Conservation (phyloP, 1,284 basidiomycete genomes). For the Tausonia pullulans region DNA sequence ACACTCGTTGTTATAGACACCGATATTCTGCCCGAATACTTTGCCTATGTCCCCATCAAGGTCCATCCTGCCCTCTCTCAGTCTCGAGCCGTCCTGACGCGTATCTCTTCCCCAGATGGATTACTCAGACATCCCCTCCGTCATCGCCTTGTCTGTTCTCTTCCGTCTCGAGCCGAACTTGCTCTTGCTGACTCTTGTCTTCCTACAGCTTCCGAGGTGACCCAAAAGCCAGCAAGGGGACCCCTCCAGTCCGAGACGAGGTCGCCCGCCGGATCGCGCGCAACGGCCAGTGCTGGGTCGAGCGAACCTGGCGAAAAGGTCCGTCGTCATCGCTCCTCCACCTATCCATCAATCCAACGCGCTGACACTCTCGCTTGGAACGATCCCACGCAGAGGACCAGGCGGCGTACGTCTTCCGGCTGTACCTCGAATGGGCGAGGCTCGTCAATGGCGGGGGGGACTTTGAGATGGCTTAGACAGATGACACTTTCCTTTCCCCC, state of each 20-base stretch:
- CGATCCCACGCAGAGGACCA: constrained; percentile 34
- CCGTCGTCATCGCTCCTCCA: background rate
- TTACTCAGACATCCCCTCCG: constrained; percentile 35
- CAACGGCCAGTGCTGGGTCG: constrained; percentile 37
- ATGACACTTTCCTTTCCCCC: too few relatives aligned
- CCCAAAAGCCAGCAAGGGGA: constrained; percentile 22
- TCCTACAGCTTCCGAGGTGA: constrained; percentile 32
- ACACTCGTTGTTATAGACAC: constrained; percentile 20
- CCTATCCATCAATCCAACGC: background rate
- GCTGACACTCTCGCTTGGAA: constrained; percentile 7
- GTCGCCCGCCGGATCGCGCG: constrained; percentile 35
- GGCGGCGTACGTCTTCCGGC: constrained; percentile 36
- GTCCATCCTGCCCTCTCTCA: background rate
- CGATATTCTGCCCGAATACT: constrained; percentile 34
- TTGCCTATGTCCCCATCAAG: constrained; percentile 35
- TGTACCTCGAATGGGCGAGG: constrained; percentile 41
- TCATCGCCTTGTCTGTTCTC: constrained; percentile 32
- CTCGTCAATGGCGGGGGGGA: constrained; percentile 32
- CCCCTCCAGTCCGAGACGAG: constrained; percentile 32
- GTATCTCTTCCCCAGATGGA: constrained; percentile 23
- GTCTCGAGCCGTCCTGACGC: too few relatives aligned
- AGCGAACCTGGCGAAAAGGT: constrained; percentile 24
- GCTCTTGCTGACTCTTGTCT: background rate
- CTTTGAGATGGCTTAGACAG: too few relatives aligned
- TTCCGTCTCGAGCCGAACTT: background rate